Evolutionary conservation across 2,329 filamentous ascomycete genomes (phyloP), one percentile per base, ranked within the genome.

Genomic region (Pseudogymnoascus sp.): DNA sequence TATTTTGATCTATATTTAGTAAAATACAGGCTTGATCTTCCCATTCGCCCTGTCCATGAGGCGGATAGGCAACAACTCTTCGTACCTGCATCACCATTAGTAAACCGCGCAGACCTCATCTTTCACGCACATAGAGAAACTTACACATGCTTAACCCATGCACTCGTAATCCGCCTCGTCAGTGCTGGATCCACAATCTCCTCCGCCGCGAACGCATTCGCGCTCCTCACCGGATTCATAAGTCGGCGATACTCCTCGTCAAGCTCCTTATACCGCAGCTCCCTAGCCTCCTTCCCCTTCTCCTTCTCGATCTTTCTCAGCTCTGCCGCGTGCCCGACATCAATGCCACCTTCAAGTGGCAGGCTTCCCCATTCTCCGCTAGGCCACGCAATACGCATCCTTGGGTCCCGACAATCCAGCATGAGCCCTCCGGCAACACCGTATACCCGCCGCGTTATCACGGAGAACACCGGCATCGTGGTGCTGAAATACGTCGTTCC

Each of bases 361-460:
- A 88, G 70, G 11, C 80, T 84, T 0, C 84, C 84, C 83, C 84
- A 88, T 66, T 84, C 78, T 0, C 85, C 84, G 37, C 79, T 83
- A 0, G 85, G 86, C 85, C 86, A 88, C 5, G 83, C 83, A 11
- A 88, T 79, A 52, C 84, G 79, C 76, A 83, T 81, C 31, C 81
- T 75, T 0, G 85, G 85, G 62, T 87, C 82, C 14, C 86, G 79
- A 61, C 80, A 83, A 49, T 85, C 84, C 0, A 87, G 74, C 84
- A 88, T 88, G 14, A 88, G 75, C 0, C 83, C 85, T 0, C 85
- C 85, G 1, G 85, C 86, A 1, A 88, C 85, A 3, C 85, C 86
- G 67, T 84, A 88, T 1, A 80, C 82, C 58, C 83, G 80, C 5
- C 85, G 77, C 0, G 83, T 82, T 4, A 88, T 78, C n/a, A 88